phyloP scores from a whole-genome alignment of 805 yeast genomes.

The Maudiozyma serrabonitensis region DNA sequence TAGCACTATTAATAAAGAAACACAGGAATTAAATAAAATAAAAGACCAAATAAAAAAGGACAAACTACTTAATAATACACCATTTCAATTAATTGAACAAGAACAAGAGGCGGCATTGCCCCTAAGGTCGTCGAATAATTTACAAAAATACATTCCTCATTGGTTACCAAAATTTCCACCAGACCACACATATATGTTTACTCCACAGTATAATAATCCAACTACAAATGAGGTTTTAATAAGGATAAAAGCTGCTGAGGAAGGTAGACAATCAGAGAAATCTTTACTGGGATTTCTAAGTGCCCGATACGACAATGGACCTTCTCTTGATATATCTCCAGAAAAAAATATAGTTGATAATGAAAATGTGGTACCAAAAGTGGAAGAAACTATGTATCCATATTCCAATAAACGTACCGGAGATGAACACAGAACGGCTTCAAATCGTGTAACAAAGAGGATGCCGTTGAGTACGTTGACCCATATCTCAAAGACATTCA shows the following conservation, averaged over 20 bases:
- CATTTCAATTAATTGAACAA: constrained; percentile 10
- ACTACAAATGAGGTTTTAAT: constrained; percentile 62
- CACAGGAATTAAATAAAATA: not conserved
- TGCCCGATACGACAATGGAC: not conserved
- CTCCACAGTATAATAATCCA: constrained; percentile 56
- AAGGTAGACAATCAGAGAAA: constrained; percentile 69
- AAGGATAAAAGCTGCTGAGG: constrained; percentile 64
- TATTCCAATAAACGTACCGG: too few relatives aligned
- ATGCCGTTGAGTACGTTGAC: not conserved
- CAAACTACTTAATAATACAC: not conserved
- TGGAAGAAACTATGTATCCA: not conserved
- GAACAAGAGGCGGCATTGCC: constrained; percentile 7
- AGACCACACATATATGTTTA: constrained; percentile 78
- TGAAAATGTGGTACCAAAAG: not conserved
- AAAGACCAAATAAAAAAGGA: not conserved
- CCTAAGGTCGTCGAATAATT: constrained; percentile 38
- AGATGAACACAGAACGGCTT: too few relatives aligned
- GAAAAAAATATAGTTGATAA: not conserved
- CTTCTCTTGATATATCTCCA: too few relatives aligned
- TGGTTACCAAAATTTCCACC: constrained; percentile 91
- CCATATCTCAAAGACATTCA: constrained; percentile 31
- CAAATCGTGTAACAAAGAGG: not conserved
- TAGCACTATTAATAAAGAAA: constrained; percentile 5
- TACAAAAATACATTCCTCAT: constrained; percentile 44
- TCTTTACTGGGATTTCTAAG: constrained; percentile 40